Evolutionary conservation across 345 rosid genomes (phyloP), one percentile per base, ranked within the genome.

Genomic region (Sonneratia caseolaris): DNA sequence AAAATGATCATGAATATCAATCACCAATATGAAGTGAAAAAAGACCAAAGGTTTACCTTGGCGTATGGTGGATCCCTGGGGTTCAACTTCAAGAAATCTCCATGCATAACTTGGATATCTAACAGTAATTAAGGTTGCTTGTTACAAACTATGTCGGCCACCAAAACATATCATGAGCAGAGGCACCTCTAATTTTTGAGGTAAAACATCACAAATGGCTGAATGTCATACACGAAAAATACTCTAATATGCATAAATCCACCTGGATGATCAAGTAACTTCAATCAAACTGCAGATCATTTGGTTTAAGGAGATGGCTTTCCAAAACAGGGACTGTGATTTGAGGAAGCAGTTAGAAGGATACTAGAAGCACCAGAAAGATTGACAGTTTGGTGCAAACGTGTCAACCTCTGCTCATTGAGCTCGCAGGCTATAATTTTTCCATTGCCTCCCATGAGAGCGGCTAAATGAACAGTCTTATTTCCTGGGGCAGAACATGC

Each of bases 401-500:
- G 91, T 62, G 85, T 82, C 73, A 90, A 75, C 53, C 97, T 88
- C 66, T 83, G 89, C 79, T 87, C 77, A 36, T 86, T 86, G 70
- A 90, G 86, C 75, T 94, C 98, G 12, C 97, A 94, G 45, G 97
- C 97, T 66, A 87, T 72, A 67, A 91, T 79, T 74, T 79, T 87
- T 38, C 97, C 97, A 73, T 83, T 80, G 68, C 93, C 98, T 77
- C 80, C 72, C 98, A 91, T 89, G 59, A 94, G 88, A 72, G 98
- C 93, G 49, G 97, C 98, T 56, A 94, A 89, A 79, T 94, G 97
- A 49, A 90, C 88, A 64, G 97, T 94, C 87, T 94, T 91, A 87
- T 94, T 94, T 76, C 98, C 98, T 43, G 97, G 98, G 76, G 98
- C 96, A 76, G 98, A 86, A 74, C 97, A 94, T 71, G 98, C 98